These are phyloP conservation scores for Yarrowia deformans DNA, from an alignment of 805 yeast genomes.

Conservation along the genomic window DNA sequence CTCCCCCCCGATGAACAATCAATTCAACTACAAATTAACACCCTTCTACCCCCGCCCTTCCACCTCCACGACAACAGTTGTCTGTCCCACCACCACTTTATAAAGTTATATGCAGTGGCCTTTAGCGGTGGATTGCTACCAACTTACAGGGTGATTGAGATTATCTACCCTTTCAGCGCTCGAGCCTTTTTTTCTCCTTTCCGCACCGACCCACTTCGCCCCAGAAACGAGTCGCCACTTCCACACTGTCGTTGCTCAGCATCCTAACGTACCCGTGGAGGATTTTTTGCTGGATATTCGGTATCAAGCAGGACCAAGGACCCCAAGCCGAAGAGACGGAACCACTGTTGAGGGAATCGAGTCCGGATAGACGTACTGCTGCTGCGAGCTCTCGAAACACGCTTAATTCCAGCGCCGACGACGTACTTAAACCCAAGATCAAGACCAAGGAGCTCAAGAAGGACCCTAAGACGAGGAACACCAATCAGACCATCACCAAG, in stretches of 20 bases:
- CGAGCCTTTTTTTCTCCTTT: conserved; percentile 11
- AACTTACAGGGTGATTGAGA: conserved; percentile 10
- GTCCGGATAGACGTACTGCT: background rate
- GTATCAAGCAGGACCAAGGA: conserved; percentile 29
- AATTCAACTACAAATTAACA: too few relatives aligned
- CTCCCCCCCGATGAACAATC: too few relatives aligned
- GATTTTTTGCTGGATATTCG: conserved; percentile 37
- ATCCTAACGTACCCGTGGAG: conserved; percentile 35
- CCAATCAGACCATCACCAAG: background rate
- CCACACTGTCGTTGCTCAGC: conserved; percentile 32
- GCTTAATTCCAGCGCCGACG: background rate
- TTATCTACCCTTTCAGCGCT: conserved; percentile 8
- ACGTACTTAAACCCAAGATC: conserved; percentile 4
- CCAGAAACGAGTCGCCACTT: background rate
- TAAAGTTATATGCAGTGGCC: conserved; percentile 21
- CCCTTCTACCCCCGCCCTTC: background rate
- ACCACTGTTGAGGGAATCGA: conserved; percentile 24
- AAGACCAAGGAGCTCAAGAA: too few relatives aligned
- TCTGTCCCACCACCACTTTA: background rate
- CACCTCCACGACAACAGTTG: background rate
- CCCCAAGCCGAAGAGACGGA: background rate
- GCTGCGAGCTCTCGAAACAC: background rate
- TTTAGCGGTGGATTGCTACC: conserved; percentile 25
- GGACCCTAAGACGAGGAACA: background rate
- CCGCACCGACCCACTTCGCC: conserved; percentile 10